A percentile compares a stretch with the other conserved stretches of the same genome.
Conservation (phyloP, 2,329 filamentous ascomycete genomes). For the Cadophora gregata region DNA sequence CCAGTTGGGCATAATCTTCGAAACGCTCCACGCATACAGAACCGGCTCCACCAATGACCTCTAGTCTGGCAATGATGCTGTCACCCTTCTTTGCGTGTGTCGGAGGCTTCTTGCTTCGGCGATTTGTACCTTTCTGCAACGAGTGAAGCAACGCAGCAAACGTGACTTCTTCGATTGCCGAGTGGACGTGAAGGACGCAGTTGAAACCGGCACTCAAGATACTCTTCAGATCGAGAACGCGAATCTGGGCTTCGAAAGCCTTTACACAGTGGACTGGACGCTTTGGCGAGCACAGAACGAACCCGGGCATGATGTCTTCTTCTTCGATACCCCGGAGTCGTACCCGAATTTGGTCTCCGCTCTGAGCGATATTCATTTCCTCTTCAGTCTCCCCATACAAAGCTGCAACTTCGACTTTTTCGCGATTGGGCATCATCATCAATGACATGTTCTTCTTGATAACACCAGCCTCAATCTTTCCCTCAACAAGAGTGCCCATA, state of each 20-base stretch:
- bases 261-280: constrained; percentile 89
- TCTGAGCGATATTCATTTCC: constrained; percentile 80
- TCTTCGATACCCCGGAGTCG: constrained; percentile 95
- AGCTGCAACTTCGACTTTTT: constrained; percentile 79
- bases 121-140: constrained; percentile 89
- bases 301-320: constrained; percentile 94
- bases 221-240: constrained; percentile 90
- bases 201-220: constrained; percentile 96
- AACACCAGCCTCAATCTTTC: constrained; percentile 94
- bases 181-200: constrained; percentile 96
- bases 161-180: constrained; percentile 96
- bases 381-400: constrained; percentile 97
- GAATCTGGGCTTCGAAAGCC: constrained; percentile 94
- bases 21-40: constrained; percentile 93
- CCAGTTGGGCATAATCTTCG: constrained; percentile 94
- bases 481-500: constrained; percentile 96
- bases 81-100: constrained; percentile 84
- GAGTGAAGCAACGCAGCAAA: constrained; percentile 89
- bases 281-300: constrained; percentile 94
- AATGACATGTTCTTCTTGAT: constrained; percentile 87
- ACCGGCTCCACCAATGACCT: constrained; percentile 84
- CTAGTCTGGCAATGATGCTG: constrained; percentile 89
- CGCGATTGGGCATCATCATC: constrained; percentile 95
- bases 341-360: constrained; percentile 92
- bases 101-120: constrained; percentile 92